Base-by-base conservation (phyloP, 306 rosid species). In the Benincasa hispida region DNA sequence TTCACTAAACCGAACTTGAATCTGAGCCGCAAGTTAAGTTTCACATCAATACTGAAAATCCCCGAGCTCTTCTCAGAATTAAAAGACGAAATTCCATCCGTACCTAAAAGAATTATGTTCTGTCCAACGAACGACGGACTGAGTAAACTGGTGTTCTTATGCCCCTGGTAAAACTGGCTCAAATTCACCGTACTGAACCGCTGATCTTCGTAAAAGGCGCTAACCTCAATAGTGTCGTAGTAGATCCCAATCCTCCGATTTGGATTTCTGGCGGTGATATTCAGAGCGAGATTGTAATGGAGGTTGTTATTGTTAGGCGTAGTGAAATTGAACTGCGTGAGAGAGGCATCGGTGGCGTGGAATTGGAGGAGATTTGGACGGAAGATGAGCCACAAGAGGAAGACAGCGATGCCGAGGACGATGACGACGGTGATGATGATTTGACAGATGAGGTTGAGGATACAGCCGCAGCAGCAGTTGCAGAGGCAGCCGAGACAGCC, bases 361-460 rank as follows among this genome's bases (percentile, higher is more conserved):
- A 74, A 39, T 25, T 62, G 30, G 32, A 50, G 74, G 45, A 61
- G 45, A 28, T 76, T 74, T 0, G 66, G 82, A n/a, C 60, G 78
- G 78, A 73, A 73, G 5, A 73, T 73, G 15, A 50, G 14, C 47
- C 72, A 47, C 30, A 79, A 24, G 27, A 51, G 21, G 72, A 73
- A 22, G 13, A 10, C 51, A 1, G 13, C 62, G 17, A 53, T 27
- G 69, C 51, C 72, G 32, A 69, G 6, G 42, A 73, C 12, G 51
- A 62, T 82, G 41, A 63, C 84, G 1, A 80, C 67, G 1, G 89
- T 83, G 87, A 83, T 72, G 81, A 80, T 78, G 72, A 87, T 74
- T 85, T 77, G 82, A 74, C 86, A 13, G 1, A 66, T 32, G 81
- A 68, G 57, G 21, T 66, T 78, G 51, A 69, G 51, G 19, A 65